phyloP scores from a whole-genome alignment of 305 asterid species.

The Rubia balearica region DNA sequence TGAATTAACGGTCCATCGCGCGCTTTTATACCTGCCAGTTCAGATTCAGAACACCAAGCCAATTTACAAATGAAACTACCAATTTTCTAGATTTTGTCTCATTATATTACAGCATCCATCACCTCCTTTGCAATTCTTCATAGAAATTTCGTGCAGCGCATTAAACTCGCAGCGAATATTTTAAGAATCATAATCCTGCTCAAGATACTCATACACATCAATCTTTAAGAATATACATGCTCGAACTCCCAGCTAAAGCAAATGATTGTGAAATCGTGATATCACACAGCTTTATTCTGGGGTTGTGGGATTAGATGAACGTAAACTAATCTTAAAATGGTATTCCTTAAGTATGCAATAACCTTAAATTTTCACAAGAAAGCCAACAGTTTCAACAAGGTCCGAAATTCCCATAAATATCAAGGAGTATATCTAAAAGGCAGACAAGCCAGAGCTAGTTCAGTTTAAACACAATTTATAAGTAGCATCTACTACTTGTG shows the following conservation, averaged over 20 bases:
- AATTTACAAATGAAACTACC: neutral
- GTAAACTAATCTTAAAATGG: neutral
- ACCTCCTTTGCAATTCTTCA: neutral
- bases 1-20: slow-evolving; percentile 46
- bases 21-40: slow-evolving; percentile 7
- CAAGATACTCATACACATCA: no score
- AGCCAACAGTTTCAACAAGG: neutral
- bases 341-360: neutral
- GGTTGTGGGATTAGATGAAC: no score
- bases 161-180: neutral
- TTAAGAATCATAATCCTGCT: neutral
- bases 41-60: neutral
- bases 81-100: neutral
- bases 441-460: neutral
- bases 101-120: neutral
- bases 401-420: neutral
- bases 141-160: neutral
- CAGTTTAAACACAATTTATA: neutral
- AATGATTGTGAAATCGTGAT: no score
- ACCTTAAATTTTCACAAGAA: neutral
- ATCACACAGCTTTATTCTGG: no score
- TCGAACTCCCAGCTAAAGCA: no score
- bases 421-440: neutral
- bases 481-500: neutral
- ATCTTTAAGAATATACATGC: no score